Percentiles rank a stretch among this genome's conserved stretches.
Evolutionary conservation across 2,329 filamentous ascomycete species (phyloP).

Genomic region (Epichloe amarillans): DNA sequence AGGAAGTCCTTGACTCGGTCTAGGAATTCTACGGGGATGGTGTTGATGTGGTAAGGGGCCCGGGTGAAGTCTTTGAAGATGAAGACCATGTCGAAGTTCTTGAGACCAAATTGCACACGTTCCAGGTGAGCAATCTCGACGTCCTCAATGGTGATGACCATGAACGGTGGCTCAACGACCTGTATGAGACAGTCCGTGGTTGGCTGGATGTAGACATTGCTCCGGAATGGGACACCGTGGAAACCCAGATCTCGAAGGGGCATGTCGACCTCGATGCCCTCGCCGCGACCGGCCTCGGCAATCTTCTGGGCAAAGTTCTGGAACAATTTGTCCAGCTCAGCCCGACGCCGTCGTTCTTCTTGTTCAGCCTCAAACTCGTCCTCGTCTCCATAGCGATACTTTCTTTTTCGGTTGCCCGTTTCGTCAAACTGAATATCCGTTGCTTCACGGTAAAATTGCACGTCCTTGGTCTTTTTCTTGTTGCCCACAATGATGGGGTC

Average conservation of each 20-base stretch:
- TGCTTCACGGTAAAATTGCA: constrained; percentile 95
- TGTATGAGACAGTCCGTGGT: constrained; percentile 96
- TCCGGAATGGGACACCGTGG: constrained; percentile 89
- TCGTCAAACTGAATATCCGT: constrained; percentile 98
- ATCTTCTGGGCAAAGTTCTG: constrained; percentile 96
- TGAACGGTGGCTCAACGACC: constrained; percentile 90
- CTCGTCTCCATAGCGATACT: constrained; percentile 94
- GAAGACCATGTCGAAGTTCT: constrained; percentile 98
- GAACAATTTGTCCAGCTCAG: constrained; percentile 91
- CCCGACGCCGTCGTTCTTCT: constrained; percentile 80
- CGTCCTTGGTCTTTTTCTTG: constrained; percentile 94
- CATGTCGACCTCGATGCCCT: constrained; percentile 82
- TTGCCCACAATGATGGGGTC: constrained; percentile 97
- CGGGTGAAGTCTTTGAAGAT: constrained; percentile 95
- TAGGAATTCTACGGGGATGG: constrained; percentile 87
- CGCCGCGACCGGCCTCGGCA: constrained; percentile 77
- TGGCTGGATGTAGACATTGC: constrained; percentile 89
- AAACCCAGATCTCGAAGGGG: constrained; percentile 94
- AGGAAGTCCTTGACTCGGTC: constrained; percentile 97
- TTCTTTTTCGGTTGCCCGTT: constrained; percentile 93
- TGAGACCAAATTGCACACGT: constrained; percentile 89
- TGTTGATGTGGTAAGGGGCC: constrained; percentile 90
- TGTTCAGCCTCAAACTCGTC: constrained; percentile 98
- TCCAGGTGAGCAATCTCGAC: constrained; percentile 95
- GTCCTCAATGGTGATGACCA: constrained; percentile 88